Conservation (phyloP, 164 flowering plant genomes). For the Nymphaea colorata region DNA sequence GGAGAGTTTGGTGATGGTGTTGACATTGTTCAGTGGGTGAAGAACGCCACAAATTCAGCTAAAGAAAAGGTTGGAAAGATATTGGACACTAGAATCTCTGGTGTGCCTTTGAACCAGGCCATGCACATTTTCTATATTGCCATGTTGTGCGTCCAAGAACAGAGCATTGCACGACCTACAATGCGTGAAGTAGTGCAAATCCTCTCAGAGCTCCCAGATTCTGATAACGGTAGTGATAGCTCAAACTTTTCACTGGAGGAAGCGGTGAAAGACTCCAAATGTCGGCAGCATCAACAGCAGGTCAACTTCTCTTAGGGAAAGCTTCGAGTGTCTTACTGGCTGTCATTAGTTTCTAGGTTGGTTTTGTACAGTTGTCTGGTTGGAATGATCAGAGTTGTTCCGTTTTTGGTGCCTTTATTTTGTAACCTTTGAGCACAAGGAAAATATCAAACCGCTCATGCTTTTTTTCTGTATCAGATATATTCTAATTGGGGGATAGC, state of each 20-base stretch:
- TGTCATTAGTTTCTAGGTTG: background rate
- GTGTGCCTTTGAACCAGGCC: constrained; percentile 37
- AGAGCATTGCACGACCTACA: constrained; percentile 54
- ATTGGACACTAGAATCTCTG: constrained; percentile 29
- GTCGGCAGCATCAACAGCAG: background rate
- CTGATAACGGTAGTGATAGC: background rate
- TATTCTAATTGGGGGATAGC: too few relatives aligned
- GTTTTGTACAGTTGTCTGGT: background rate
- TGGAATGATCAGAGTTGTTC: background rate
- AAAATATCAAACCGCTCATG: too few relatives aligned
- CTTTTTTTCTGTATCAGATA: too few relatives aligned
- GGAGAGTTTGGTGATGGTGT: constrained; percentile 63
- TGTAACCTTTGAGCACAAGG: background rate
- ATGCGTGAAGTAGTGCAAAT: constrained; percentile 79
- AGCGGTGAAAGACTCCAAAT: background rate
- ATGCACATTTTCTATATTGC: constrained; percentile 59
- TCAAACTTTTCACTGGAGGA: background rate
- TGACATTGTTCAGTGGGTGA: constrained; percentile 68
- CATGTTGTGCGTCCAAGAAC: constrained; percentile 58
- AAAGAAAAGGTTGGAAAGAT: constrained; percentile 48
- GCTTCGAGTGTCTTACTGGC: background rate
- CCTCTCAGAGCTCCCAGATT: constrained; percentile 18
- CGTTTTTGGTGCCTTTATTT: background rate
- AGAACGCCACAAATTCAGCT: constrained; percentile 28
- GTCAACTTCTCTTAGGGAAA: background rate